A percentile compares a stretch with the other conserved stretches of the same genome.
phyloP scores from a whole-genome alignment of 192 early-diverging fungal genomes.

The Linnemannia zychae region DNA sequence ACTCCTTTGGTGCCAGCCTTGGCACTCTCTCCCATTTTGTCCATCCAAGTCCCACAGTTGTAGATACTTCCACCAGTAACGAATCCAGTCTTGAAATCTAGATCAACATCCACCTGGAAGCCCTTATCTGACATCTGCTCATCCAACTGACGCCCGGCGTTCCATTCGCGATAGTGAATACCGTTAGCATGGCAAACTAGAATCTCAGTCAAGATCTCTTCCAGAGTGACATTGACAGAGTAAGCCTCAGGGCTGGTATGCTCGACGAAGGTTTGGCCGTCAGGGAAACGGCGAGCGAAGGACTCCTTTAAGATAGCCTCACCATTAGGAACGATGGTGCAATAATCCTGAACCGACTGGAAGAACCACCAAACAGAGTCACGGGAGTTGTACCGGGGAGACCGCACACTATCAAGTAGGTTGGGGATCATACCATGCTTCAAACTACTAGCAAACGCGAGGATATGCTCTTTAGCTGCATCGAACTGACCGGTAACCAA shows the following conservation, averaged over 20 bases:
- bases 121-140: constrained; percentile 93
- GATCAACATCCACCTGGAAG: constrained; percentile 85
- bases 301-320: constrained; percentile 74
- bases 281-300: constrained; percentile 88
- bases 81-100: constrained; percentile 85
- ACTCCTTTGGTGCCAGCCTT: constrained; percentile 94
- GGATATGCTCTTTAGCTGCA: constrained; percentile 86
- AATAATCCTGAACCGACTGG: constrained; percentile 92
- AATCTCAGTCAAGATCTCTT: constrained; percentile 92
- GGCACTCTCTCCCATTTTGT: constrained; percentile 96
- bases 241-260: constrained; percentile 76
- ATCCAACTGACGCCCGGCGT: constrained; percentile 91
- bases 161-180: constrained; percentile 94
- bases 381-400: constrained; percentile 94
- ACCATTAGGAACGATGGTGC: constrained; percentile 80
- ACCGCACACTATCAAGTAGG: constrained; percentile 86
- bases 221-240: constrained; percentile 75
- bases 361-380: constrained; percentile 98
- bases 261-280: constrained; percentile 78
- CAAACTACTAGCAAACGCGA: constrained; percentile 93
- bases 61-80: constrained; percentile 88
- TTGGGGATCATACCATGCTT: constrained; percentile 98
- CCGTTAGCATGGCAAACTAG: constrained; percentile 91
- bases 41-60: constrained; percentile 99
- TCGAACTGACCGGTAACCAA: constrained; percentile 86